These are phyloP conservation scores for Pichia pseudocactophila DNA, from an alignment of 805 yeast genomes.

Conservation along the genomic window DNA sequence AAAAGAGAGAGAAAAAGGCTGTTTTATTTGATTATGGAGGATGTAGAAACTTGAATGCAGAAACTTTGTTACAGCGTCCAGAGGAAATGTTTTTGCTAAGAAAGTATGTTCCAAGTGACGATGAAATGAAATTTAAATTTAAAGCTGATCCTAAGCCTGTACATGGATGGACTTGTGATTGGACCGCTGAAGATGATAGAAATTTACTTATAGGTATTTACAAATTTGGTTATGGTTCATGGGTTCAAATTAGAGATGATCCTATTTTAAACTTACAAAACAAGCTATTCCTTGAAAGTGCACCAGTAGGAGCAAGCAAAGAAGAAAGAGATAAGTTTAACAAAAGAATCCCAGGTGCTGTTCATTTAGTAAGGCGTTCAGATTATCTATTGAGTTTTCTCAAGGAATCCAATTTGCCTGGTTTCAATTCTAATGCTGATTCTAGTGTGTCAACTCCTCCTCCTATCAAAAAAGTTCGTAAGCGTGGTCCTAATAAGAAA, in stretches of 20 bases:
- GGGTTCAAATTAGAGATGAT: constrained; percentile 92
- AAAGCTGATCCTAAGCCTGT: constrained; percentile 66
- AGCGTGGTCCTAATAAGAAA: constrained; percentile 17
- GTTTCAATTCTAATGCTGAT: background rate
- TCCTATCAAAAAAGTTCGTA: constrained; percentile 14
- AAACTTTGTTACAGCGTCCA: constrained; percentile 72
- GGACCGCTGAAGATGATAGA: constrained; percentile 80
- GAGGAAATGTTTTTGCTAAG: constrained; percentile 67
- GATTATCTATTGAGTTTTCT: constrained; percentile 75
- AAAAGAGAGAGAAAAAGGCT: constrained; percentile 82
- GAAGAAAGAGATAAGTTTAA: constrained; percentile 30
- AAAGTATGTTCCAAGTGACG: constrained; percentile 41
- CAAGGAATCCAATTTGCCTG: constrained; percentile 32
- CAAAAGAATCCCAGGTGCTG: constrained; percentile 82
- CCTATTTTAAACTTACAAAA: constrained; percentile 81
- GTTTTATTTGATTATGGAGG: constrained; percentile 81
- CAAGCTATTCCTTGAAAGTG: constrained; percentile 60
- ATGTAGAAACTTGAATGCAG: constrained; percentile 87
- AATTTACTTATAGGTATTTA: constrained; percentile 78
- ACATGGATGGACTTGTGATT: constrained; percentile 82
- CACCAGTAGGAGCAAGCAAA: constrained; percentile 28
- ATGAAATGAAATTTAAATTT: constrained; percentile 53
- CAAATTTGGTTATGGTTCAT: constrained; percentile 93
- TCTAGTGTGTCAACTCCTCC: constrained; percentile 4
- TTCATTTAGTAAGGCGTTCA: constrained; percentile 84